A percentile compares a stretch with the other conserved stretches of the same genome.
These are phyloP conservation scores for Delitschia confertaspora DNA, from an alignment of 495 filamentous ascomycete genomes.

Conservation along the genomic window DNA sequence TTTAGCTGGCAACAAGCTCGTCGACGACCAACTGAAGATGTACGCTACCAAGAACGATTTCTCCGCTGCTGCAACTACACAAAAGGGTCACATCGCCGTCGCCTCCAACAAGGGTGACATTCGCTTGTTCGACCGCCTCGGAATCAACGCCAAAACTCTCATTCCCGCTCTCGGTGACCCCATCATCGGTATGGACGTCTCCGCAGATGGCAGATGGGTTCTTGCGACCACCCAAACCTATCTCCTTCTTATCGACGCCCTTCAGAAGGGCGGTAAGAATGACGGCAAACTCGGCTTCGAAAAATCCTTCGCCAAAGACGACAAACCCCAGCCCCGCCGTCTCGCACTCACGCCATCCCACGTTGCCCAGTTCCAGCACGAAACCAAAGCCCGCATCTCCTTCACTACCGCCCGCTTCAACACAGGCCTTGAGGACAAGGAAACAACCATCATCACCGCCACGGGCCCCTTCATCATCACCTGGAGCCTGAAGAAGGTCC, in stretches of 20 bases:
- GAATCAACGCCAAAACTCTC: constrained; percentile 94
- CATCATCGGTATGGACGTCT: constrained; percentile 90
- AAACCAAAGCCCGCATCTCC: constrained; percentile 73
- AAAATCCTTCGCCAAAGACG: constrained; percentile 81
- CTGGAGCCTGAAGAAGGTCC: constrained; percentile 85
- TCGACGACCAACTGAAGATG: constrained; percentile 86
- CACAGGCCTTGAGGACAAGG: constrained; percentile 66
- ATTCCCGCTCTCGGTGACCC: constrained; percentile 92
- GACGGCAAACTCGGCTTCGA: constrained; percentile 97
- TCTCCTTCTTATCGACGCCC: constrained; percentile 80
- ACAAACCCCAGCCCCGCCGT: constrained; percentile 87
- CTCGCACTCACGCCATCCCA: constrained; percentile 79
- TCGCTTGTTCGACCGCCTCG: constrained; percentile 88
- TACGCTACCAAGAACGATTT: constrained; percentile 96
- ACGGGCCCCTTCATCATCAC: constrained; percentile 96
- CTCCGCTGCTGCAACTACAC: constrained; percentile 84
- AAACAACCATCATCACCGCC: constrained; percentile 93
- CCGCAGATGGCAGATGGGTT: constrained; percentile 90
- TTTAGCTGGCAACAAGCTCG: constrained; percentile 80
- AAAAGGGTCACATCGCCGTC: constrained; percentile 92
- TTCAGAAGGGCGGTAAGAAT: constrained; percentile 90
- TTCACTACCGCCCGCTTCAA: constrained; percentile 95
- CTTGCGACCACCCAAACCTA: constrained; percentile 93
- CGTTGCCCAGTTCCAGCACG: constrained; percentile 92
- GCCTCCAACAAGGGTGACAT: constrained; percentile 97